Base-by-base conservation (phyloP, 1,139 yeast species). In the Scheffersomyces quercinus region DNA sequence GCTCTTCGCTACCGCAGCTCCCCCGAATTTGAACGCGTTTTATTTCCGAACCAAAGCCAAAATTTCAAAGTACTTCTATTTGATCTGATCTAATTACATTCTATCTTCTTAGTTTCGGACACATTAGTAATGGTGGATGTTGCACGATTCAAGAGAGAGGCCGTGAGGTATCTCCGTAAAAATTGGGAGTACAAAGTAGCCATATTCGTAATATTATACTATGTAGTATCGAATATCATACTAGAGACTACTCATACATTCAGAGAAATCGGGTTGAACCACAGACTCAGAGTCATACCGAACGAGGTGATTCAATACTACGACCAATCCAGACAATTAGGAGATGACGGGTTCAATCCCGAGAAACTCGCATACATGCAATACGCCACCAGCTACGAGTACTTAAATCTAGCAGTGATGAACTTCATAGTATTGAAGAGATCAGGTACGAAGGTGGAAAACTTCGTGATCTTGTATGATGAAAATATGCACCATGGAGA, bases 321-420 rank as follows among this genome's bases (percentile, higher is more conserved):
- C 40, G 50, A 48, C 28, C 36, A 29, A 9, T 38, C 40, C 5
- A n/a, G 13, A 14, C 24, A 37, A 5, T 40, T 45, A 16, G 36
- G 31, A 3, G 33, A 35, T 9, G 36, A 38, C 1, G 12, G 35
- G 35, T 26, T 15, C 10, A 39, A 31, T 31, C 40, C 34, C 28
- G 49, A 28, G 13, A 56, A 52, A 28, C 52, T 40, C 38, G 71
- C 70, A 2, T 70, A 70, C 46, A 56, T 67, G 37, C 75, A 69
- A 48, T 70, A 70, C 53, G 73, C 75, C 33, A 70, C 75, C 11
- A 56, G 56, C 37, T 52, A 58, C 36, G 64, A 58, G 35, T 68
- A 69, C 46, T 55, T 70, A 40, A 60, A 66, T 39, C 50, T 69
- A 39, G 73, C 74, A 3, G 47, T 70, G 26, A 49, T 63, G 32